Evolutionary conservation across 208 protist species (phyloP).

Genomic region (Crithidia expoeki): DNA sequence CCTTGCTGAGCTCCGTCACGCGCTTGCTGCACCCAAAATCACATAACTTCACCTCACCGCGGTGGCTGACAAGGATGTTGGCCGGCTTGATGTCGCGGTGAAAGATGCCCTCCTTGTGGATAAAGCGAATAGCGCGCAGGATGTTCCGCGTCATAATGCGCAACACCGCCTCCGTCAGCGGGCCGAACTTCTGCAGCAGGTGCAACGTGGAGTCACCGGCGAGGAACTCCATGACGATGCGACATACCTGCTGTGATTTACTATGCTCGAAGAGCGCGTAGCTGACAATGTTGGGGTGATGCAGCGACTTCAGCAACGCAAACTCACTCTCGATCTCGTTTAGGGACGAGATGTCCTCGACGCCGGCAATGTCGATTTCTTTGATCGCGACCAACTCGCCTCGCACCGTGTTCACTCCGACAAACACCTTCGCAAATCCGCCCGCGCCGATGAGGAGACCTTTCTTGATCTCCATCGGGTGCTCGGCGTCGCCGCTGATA

Average conservation of each 20-base stretch:
- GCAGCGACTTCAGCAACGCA: constrained; percentile 77
- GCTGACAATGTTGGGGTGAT: constrained; percentile 88
- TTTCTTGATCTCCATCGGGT: constrained; percentile 72
- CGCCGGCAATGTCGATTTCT: constrained; percentile 81
- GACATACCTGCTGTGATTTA: constrained; percentile 82
- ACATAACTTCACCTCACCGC: constrained; percentile 89
- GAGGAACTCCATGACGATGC: constrained; percentile 90
- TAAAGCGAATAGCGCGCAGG: constrained; percentile 82
- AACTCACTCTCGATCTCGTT: constrained; percentile 86
- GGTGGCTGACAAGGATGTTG: constrained; percentile 88
- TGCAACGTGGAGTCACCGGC: constrained; percentile 83
- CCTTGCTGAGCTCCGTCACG: constrained; percentile 84
- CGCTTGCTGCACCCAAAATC: constrained; percentile 93
- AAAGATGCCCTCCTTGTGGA: constrained; percentile 89
- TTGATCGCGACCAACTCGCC: constrained; percentile 91
- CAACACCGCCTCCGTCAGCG: constrained; percentile 79
- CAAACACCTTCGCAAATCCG: constrained; percentile 87
- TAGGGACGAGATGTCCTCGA: constrained; percentile 73
- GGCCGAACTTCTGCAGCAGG: constrained; percentile 81
- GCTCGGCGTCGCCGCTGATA: constrained; percentile 62
- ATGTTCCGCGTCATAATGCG: constrained; percentile 74
- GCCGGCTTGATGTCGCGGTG: constrained; percentile 93
- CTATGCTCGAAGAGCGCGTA: constrained; percentile 91
- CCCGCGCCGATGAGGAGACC: constrained; percentile 80
- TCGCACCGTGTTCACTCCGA: constrained; percentile 79